Percentiles rank a stretch among this genome's conserved stretches.
These are phyloP conservation scores for Psidium guajava DNA, from an alignment of 345 rosid genomes.

Conservation along the genomic window DNA sequence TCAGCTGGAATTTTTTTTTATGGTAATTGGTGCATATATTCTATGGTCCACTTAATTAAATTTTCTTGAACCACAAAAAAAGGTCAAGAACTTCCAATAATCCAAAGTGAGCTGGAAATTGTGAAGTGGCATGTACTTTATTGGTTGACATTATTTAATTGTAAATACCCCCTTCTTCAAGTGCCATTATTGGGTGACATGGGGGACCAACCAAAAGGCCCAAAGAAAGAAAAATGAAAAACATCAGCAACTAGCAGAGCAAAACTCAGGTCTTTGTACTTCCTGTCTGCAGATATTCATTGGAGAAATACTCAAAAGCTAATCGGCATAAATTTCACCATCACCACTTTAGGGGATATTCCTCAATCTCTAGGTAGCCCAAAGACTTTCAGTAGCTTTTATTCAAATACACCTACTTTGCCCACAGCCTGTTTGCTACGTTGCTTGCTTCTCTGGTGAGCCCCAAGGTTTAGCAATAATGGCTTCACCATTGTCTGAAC, in stretches of 20 bases:
- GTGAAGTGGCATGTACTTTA: background rate
- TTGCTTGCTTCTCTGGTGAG: background rate
- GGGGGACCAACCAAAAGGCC: background rate
- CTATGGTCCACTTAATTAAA: background rate
- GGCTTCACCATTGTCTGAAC: conserved; percentile 1
- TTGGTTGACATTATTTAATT: background rate
- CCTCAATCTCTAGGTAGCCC: background rate
- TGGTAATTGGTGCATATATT: background rate
- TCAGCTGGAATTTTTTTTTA: background rate
- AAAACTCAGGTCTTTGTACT: background rate
- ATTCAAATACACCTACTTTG: background rate
- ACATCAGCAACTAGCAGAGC: background rate
- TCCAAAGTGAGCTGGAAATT: background rate
- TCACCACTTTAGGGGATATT: background rate
- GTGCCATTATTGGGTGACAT: background rate
- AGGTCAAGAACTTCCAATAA: background rate
- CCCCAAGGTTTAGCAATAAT: conserved; percentile 1
- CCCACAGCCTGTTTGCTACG: background rate
- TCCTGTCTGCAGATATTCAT: background rate
- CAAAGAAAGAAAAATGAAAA: background rate
- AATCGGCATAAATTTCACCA: background rate
- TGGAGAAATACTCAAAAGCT: background rate
- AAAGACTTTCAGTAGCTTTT: background rate
- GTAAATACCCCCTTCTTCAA: background rate
- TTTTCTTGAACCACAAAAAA: background rate